Evolutionary conservation across 495 filamentous ascomycete genomes (phyloP).

Genomic region (Bryoglossum gracile): DNA sequence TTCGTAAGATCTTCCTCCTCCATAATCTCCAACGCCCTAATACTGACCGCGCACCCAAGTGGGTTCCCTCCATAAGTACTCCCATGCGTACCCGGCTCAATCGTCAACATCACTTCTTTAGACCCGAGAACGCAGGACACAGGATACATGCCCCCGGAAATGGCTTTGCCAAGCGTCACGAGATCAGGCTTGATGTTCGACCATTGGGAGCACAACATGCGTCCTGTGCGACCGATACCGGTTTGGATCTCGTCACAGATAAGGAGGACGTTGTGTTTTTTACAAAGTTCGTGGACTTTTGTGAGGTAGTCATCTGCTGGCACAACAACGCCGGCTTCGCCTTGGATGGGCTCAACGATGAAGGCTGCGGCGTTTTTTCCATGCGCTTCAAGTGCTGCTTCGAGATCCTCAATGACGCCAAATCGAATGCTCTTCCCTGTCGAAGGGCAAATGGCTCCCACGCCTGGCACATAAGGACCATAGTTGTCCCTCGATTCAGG

Average conservation of each 20-base stretch:
- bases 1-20: constrained; percentile 84
- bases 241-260: constrained; percentile 99
- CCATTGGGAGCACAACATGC: constrained; percentile 91
- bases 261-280: constrained; percentile 86
- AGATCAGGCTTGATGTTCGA: constrained; percentile 91
- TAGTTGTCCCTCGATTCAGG: constrained; percentile 96
- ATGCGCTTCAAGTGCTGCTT: constrained; percentile 69
- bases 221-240: constrained; percentile 87
- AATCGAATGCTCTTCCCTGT: constrained; percentile 76
- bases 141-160: constrained; percentile 97
- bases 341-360: constrained; percentile 96
- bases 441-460: constrained; percentile 70
- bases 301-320: constrained; percentile 83
- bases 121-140: constrained; percentile 87
- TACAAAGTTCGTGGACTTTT: constrained; percentile 78
- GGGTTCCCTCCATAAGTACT: constrained; percentile 98
- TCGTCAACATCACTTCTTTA: constrained; percentile 91
- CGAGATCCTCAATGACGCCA: constrained; percentile 75
- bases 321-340: constrained; percentile 95
- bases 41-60: constrained; percentile 91
- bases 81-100: constrained; percentile 95
- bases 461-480: constrained; percentile 85
- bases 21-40: constrained; percentile 90
- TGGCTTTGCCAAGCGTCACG: constrained; percentile 91
- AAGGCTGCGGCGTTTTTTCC: constrained; percentile 86